phyloP scores from a whole-genome alignment of 176 grass and related monocot species.

The Phyllostachys edulis region DNA sequence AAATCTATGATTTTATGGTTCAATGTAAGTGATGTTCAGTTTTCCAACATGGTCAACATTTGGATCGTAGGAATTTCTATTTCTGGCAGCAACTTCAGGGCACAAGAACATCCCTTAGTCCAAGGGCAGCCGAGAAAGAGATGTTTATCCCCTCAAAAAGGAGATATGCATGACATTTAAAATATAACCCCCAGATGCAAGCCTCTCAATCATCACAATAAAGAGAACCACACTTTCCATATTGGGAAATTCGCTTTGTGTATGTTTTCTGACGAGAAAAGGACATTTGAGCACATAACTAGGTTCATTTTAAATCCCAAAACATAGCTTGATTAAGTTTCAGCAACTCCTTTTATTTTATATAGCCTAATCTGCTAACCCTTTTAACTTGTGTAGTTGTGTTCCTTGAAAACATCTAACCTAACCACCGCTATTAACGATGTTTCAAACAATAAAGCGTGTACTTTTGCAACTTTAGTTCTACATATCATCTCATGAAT shows the following conservation, averaged over 20 bases:
- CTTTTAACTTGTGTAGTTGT: not conserved
- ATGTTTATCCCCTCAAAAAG: constrained; percentile 28
- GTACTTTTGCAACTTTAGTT: constrained; percentile 23
- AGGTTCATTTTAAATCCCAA: constrained; percentile 14
- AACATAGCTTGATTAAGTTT: constrained; percentile 17
- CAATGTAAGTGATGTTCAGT: constrained; percentile 11
- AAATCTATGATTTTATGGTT: constrained; percentile 5
- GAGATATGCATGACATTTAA: not conserved
- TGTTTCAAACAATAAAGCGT: constrained; percentile 22
- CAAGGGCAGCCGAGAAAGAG: constrained; percentile 47
- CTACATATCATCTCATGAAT: constrained; percentile 11
- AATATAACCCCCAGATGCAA: not conserved
- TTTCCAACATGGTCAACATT: constrained; percentile 18
- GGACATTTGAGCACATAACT: constrained; percentile 17
- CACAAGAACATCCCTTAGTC: constrained; percentile 31
- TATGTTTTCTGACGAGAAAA: not conserved
- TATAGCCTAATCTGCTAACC: not conserved
- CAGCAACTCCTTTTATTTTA: not conserved
- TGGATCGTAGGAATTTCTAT: constrained; percentile 4
- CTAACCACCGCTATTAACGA: not conserved
- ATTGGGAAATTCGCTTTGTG: not conserved
- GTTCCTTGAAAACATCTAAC: constrained; percentile 19
- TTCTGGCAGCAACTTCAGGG: constrained; percentile 39
- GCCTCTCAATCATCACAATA: constrained; percentile 25
- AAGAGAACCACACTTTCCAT: constrained; percentile 16